Conservation (phyloP, 1,139 yeast species). For the Arxiozyma telluris region DNA sequence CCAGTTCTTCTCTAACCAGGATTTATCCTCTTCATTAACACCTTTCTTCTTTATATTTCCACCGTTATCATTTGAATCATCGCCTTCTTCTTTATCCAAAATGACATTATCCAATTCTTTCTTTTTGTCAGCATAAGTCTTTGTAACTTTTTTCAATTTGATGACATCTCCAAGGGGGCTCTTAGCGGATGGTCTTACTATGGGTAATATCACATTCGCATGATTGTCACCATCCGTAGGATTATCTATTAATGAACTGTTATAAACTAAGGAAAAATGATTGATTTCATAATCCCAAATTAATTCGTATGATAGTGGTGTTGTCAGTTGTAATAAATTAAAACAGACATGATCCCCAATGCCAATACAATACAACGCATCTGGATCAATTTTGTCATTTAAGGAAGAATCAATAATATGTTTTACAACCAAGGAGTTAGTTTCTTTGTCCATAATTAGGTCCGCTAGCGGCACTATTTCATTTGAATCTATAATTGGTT, state of each 20-base stretch:
- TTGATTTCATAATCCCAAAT: conserved; percentile 10
- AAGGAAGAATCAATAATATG: not conserved
- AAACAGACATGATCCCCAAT: conserved; percentile 16
- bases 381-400: not conserved
- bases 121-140: conserved; percentile 27
- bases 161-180: conserved; percentile 21
- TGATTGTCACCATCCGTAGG: not conserved
- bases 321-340: conserved; percentile 14
- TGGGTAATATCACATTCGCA: conserved; percentile 2
- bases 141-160: conserved; percentile 23
- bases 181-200: conserved; percentile 10
- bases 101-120: conserved; percentile 8
- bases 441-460: not conserved
- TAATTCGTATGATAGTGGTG: conserved; percentile 19
- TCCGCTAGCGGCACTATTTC: not conserved
- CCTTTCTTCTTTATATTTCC: too few species aligned
- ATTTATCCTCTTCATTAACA: conserved; percentile 13
- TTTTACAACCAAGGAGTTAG: not conserved
- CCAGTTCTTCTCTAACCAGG: conserved; percentile 29
- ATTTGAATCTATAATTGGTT: not conserved
- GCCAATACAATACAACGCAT: conserved; percentile 7
- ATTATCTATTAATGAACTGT: conserved; percentile 12
- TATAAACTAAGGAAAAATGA: conserved; percentile 17
- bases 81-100: conserved; percentile 2
- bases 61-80: conserved; percentile 14